phyloP scores from a whole-genome alignment of 768 basidiomycete genomes.

The Bullera alba region DNA sequence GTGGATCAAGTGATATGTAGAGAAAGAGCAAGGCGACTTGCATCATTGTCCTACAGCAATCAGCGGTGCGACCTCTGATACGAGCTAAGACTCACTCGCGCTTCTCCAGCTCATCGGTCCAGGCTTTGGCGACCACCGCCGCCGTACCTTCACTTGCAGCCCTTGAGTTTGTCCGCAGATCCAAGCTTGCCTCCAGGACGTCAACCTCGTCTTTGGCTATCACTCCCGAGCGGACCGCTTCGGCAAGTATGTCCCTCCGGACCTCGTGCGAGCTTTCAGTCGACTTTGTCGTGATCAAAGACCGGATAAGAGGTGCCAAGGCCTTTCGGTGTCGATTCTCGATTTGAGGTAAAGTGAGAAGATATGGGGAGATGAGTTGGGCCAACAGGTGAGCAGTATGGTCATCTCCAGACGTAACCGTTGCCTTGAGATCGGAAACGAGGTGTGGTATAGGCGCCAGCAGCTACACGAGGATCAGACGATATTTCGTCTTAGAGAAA shows the following conservation, averaged over 20 bases:
- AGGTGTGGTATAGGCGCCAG: constrained; percentile 17
- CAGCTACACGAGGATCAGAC: background rate
- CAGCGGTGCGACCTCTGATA: background rate
- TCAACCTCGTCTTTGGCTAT: background rate
- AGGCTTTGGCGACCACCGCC: constrained; percentile 11
- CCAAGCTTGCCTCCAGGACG: background rate
- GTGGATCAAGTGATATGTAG: constrained; percentile 5
- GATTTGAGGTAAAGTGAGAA: constrained; percentile 23
- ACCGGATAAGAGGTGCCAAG: constrained; percentile 9
- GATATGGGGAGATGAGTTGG: constrained; percentile 3
- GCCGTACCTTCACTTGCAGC: background rate
- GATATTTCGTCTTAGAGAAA: background rate
- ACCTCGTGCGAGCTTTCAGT: no score
- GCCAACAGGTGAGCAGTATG: background rate
- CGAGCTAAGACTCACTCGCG: constrained; percentile 29
- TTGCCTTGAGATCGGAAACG: constrained; percentile 10
- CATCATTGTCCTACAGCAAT: constrained; percentile 20
- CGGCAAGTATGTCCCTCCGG: background rate
- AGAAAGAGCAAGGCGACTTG: constrained; percentile 29
- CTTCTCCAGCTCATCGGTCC: constrained; percentile 34
- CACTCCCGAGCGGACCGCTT: background rate
- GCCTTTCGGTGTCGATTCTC: constrained; percentile 23
- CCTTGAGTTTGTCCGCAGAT: background rate
- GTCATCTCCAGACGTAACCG: background rate
- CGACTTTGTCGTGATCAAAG: constrained; percentile 1